A percentile compares a stretch with the other conserved stretches of the same genome.
Conservation (phyloP, 805 yeast species). For the Saccharomycopsis capsularis region DNA sequence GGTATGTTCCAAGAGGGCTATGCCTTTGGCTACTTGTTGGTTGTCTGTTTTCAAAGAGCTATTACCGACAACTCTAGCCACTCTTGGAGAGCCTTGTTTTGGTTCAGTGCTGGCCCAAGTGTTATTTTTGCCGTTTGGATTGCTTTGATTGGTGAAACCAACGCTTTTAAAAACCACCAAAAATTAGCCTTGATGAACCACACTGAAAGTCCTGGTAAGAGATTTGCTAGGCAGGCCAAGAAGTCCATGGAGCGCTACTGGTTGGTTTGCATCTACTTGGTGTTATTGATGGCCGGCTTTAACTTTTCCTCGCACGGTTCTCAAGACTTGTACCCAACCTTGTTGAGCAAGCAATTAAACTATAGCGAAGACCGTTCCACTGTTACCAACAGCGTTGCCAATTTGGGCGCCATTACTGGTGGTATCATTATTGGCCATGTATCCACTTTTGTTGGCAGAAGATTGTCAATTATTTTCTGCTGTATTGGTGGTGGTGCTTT, state of each 20-base stretch:
- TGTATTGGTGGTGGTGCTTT: constrained; percentile 51
- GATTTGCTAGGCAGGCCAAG: constrained; percentile 22
- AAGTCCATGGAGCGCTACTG: constrained; percentile 44
- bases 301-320: constrained; percentile 71
- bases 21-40: constrained; percentile 61
- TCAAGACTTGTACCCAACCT: constrained; percentile 66
- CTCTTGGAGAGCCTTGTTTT: constrained; percentile 65
- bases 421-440: constrained; percentile 54
- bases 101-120: constrained; percentile 70
- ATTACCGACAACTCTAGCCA: constrained; percentile 45
- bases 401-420: constrained; percentile 62
- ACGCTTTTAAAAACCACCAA: constrained; percentile 36
- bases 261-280: constrained; percentile 51
- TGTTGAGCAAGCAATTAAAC: constrained; percentile 46
- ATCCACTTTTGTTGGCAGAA: constrained; percentile 53
- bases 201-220: constrained; percentile 20
- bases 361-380: constrained; percentile 43
- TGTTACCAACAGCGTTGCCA: constrained; percentile 55
- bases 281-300: constrained; percentile 60
- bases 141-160: constrained; percentile 52
- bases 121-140: constrained; percentile 54
- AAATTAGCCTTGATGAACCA: constrained; percentile 22
- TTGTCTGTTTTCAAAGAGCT: constrained; percentile 60
- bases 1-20: constrained; percentile 55
- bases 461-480: constrained; percentile 46